These are phyloP conservation scores for Neophaeococcomyces mojaviensis DNA, from an alignment of 2,329 filamentous ascomycete species.

Conservation along the genomic window DNA sequence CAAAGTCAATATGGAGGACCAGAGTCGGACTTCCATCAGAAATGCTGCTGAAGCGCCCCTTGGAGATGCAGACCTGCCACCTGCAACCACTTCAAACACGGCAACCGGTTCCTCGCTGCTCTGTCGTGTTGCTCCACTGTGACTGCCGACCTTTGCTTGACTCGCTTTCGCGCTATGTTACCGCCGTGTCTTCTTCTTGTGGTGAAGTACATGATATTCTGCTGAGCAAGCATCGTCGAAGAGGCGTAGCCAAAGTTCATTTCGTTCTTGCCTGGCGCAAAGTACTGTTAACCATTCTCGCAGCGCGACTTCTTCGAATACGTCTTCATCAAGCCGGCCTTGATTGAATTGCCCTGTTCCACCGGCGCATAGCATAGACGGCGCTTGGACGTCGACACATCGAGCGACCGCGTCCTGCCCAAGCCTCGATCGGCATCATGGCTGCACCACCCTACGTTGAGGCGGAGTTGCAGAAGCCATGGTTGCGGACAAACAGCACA, in stretches of 20 bases:
- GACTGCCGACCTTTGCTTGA: slow-evolving; percentile 1
- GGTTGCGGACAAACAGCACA: slow-evolving; percentile 2
- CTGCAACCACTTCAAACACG: slow-evolving; percentile 4
- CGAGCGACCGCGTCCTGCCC: neutral
- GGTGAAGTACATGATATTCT: neutral
- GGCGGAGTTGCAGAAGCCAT: slow-evolving; percentile 3
- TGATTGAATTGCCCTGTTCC: neutral
- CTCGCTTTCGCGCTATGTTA: neutral
- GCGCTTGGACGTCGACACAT: too few species aligned
- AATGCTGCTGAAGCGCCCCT: neutral
- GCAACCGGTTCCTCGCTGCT: neutral
- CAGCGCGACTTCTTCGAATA: neutral
- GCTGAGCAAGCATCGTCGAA: too few species aligned
- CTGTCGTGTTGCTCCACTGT: neutral
- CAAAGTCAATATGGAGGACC: neutral
- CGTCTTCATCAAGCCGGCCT: neutral
- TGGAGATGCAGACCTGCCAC: neutral
- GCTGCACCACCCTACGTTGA: neutral
- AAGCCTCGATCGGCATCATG: neutral
- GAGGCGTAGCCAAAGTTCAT: neutral
- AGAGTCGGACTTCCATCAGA: neutral
- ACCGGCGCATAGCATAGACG: neutral
- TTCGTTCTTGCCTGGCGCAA: slow-evolving; percentile 1
- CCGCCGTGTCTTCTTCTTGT: slow-evolving; percentile 1
- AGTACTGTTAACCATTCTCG: neutral